Evolutionary conservation across 129 eudicot species (phyloP), one percentile per base, ranked within the genome.

Genomic region (Saussurea involucrata): DNA sequence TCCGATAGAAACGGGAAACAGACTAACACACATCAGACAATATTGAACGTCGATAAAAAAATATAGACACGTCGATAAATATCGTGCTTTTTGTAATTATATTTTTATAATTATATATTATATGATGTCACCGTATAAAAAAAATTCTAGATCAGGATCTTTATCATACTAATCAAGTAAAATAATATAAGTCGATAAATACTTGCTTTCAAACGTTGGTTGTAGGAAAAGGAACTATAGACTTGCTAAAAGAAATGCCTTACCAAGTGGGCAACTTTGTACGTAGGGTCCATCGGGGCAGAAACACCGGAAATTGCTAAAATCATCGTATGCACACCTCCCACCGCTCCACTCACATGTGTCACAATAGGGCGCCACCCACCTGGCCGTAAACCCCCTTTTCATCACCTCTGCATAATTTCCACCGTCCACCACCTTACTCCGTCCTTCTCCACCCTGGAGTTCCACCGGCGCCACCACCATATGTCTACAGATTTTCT

Each of bases 291-390:
- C 36, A 60, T 85, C 89, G 37, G 71, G 61, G 73, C 93, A 87
- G 37, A 70, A 86, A 65, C 97, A 92, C 66, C 1, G 42, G 37
- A 33, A 33, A 33, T 33, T 33, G 37, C 1, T 4, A 8, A 33
- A 33, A 33, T 1, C 37, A 33, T 33, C 37, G 37, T 33, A 33
- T 33, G 8, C 97, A 37, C 96, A 92, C 18, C 83, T 75, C 12
- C 97, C 97, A 8, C 90, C 88, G 46, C 84, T 92, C 3, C 1
- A 3, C 55, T 27, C 55, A 70, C 97, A 92, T 0, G 0, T 46
- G 3, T 37, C 61, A 71, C 97, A 92, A 71, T 82, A 69, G 13
- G 71, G 29, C 18, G 88, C 86, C 0, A 13, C 36, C 95, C 95
- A 92, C 11, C 63, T 36, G 83, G 86, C 3, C 68, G 40, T 37